These are phyloP conservation scores for Colletotrichum orchidophilum DNA, from an alignment of 2,329 filamentous ascomycete genomes.

Conservation along the genomic window DNA sequence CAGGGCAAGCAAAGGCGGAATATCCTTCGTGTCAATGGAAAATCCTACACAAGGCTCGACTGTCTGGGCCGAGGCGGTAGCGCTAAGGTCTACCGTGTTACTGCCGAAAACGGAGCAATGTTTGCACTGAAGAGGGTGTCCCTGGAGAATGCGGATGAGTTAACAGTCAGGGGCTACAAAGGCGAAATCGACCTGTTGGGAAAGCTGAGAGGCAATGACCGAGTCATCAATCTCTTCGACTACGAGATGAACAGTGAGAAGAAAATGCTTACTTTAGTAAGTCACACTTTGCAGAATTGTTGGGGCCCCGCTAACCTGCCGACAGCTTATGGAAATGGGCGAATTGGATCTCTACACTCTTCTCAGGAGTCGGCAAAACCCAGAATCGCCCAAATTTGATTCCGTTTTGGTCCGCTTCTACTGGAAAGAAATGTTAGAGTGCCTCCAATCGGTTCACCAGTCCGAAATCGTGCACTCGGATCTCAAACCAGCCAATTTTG, in stretches of 20 bases:
- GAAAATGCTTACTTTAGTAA: constrained; percentile 81
- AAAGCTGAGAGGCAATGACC: constrained; percentile 83
- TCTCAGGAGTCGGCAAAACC: constrained; percentile 76
- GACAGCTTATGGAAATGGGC: constrained; percentile 93
- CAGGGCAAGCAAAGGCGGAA: constrained; percentile 81
- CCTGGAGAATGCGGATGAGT: constrained; percentile 87
- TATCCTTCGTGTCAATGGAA: constrained; percentile 88
- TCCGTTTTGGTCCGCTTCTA: constrained; percentile 94
- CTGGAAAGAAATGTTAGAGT: constrained; percentile 99
- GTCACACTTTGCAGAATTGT: constrained; percentile 42
- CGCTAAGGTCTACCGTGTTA: constrained; percentile 94
- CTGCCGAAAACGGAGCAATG: constrained; percentile 95
- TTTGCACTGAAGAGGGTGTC: constrained; percentile 94
- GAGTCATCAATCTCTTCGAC: constrained; percentile 90
- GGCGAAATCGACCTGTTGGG: constrained; percentile 93
- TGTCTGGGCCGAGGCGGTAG: constrained; percentile 92
- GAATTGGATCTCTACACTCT: constrained; percentile 93
- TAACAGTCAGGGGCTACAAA: constrained; percentile 85
- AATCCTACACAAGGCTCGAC: constrained; percentile 88
- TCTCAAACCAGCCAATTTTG: constrained; percentile 96
- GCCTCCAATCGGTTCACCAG: constrained; percentile 87
- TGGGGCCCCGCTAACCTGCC: not conserved
- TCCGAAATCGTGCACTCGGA: constrained; percentile 96
- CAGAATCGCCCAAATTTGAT: constrained; percentile 81
- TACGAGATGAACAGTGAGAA: constrained; percentile 95